Percentiles rank a stretch among this genome's conserved stretches.
Conservation (phyloP, 2,329 filamentous ascomycete species). For the Pseudogymnoascus sp. region DNA sequence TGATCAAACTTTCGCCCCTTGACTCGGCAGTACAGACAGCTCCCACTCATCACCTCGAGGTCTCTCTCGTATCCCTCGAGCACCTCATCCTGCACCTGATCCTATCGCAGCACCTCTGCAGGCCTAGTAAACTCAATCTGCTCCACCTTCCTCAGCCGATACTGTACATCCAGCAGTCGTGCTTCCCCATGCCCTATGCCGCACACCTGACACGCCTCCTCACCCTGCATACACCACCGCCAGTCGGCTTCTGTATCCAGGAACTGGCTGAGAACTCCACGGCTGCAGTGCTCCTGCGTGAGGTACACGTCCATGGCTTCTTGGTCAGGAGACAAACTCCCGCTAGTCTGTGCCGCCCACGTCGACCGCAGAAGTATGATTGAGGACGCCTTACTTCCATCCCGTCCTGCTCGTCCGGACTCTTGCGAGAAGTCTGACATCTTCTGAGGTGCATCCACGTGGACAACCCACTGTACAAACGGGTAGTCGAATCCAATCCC, state of each 20-base stretch:
- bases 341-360: slow-evolving; percentile 1
- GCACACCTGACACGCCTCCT: slow-evolving; percentile 9
- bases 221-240: slow-evolving; percentile 12
- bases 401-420: too few relatives aligned
- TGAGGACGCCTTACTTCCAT: too few relatives aligned
- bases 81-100: too few relatives aligned
- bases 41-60: too few relatives aligned
- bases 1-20: too few relatives aligned
- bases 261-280: slow-evolving; percentile 15
- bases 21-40: too few relatives aligned
- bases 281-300: slow-evolving; percentile 10
- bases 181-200: neutral
- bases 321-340: slow-evolving; percentile 4
- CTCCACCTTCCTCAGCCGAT: neutral
- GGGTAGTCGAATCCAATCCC: too few relatives aligned
- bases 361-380: neutral
- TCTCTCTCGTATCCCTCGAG: too few relatives aligned
- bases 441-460: too few relatives aligned
- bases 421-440: too few relatives aligned
- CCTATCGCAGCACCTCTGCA: too few relatives aligned
- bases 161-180: neutral
- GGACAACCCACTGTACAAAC: too few relatives aligned
- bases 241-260: slow-evolving; percentile 13
- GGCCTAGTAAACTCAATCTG: slow-evolving; percentile 1
- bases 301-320: slow-evolving; percentile 16